phyloP scores from a whole-genome alignment of 805 yeast genomes.

The Cyberlindnera americana region DNA sequence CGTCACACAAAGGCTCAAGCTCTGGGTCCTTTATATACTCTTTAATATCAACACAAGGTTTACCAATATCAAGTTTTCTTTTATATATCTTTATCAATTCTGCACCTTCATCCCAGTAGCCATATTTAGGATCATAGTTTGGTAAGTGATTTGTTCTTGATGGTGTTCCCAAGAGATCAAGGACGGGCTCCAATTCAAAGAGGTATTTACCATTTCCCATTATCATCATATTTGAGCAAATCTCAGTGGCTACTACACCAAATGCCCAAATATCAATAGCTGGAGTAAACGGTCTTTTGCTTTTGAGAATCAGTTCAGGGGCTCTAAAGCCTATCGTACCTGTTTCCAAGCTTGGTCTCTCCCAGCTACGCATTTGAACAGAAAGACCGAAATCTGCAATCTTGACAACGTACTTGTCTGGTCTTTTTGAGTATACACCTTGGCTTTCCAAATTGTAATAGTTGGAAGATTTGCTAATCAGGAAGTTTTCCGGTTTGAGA shows the following conservation, averaged over 20 bases:
- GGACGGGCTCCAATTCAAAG: background rate
- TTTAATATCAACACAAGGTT: background rate
- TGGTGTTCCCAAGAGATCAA: background rate
- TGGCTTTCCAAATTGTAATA: background rate
- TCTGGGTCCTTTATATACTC: background rate
- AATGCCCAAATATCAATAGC: background rate
- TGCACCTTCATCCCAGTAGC: no score
- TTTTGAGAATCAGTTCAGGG: background rate
- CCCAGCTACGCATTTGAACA: background rate
- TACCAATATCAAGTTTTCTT: background rate
- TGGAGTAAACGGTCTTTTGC: background rate
- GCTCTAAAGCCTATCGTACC: background rate
- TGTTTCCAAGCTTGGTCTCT: background rate
- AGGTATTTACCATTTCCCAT: no score
- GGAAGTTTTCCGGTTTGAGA: background rate
- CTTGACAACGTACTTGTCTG: background rate
- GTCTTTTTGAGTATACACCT: no score
- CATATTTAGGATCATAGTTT: background rate
- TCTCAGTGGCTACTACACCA: background rate
- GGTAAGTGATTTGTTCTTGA: background rate
- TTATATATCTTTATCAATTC: no score
- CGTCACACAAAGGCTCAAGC: background rate
- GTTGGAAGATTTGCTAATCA: background rate
- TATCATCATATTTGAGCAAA: no score
- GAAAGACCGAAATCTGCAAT: background rate